Evolutionary conservation across 228 moss, liverwort and hornwort species (phyloP).

Genomic region (Sphagnum fallax): DNA sequence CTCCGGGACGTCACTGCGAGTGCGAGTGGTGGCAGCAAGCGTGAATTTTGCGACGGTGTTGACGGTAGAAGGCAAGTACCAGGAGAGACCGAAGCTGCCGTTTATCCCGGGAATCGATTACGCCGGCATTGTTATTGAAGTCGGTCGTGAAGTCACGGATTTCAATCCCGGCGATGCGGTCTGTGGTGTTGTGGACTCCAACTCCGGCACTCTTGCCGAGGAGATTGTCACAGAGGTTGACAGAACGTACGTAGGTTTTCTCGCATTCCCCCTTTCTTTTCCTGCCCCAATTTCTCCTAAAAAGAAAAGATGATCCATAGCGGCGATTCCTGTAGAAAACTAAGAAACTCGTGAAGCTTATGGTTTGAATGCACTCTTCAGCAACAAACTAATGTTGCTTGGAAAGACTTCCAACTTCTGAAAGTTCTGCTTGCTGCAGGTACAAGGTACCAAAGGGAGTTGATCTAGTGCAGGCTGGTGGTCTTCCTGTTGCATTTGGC

Average conservation of each 20-base stretch:
- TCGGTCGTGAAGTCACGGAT: conserved; percentile 49
- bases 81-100: conserved; percentile 79
- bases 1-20: conserved; percentile 54
- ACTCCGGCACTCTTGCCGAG: conserved; percentile 56
- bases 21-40: conserved; percentile 60
- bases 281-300: neutral
- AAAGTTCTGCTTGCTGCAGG: conserved; percentile 23
- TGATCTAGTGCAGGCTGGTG: conserved; percentile 76
- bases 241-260: conserved; percentile 25
- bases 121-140: conserved; percentile 66
- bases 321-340: too few species aligned
- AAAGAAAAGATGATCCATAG: too few species aligned
- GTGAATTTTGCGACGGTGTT: conserved; percentile 86
- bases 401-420: neutral
- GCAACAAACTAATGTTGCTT: too few species aligned
- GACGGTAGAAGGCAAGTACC: conserved; percentile 77
- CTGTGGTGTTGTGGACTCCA: conserved; percentile 31
- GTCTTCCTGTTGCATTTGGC: conserved; percentile 70
- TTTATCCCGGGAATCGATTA: conserved; percentile 79
- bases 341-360: too few species aligned
- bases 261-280: neutral
- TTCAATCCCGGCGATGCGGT: conserved; percentile 76
- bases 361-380: too few species aligned
- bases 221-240: conserved; percentile 61
- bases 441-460: conserved; percentile 66